Evolutionary conservation across 2,329 filamentous ascomycete species (phyloP), one percentile per base, ranked within the genome.

Genomic region (Colletotrichum truncatum): DNA sequence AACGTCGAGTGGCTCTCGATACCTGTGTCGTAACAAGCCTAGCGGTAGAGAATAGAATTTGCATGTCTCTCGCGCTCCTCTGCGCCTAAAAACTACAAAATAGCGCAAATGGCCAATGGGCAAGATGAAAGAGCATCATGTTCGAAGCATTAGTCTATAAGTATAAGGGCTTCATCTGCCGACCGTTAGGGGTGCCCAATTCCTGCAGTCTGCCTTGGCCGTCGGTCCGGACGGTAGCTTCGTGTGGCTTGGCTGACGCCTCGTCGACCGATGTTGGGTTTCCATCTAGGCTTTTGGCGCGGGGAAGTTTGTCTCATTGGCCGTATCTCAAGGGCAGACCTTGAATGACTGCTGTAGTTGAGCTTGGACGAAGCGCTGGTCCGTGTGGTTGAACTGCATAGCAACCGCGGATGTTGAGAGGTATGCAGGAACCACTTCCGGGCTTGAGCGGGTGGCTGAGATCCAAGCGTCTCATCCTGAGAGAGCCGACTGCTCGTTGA

Each of bases 211-310:
- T 28, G 18, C 25, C 43, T 46, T 46, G 43, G 43, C 46, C 25
- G 14, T 49, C 0, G 1, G 3, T 4, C 45, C 10, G 53, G 21
- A 12, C 3, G 10, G 28, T 25, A 46, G 53, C 38, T 23, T 60
- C 30, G 38, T 38, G 61, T 34, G 56, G 56, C 56, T 61, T 61
- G 62, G 56, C 62, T 53, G 54, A 64, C 61, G 55, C 45, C 61
- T 53, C 18, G 10, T 64, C 39, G 54, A 53, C 52, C 61, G 46
- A 25, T 36, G 30, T 64, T 60, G 55, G 52, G 36, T 64, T 64
- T 64, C 32, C 28, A 12, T 46, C 60, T 26, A 53, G 39, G 21
- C 21, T 30, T 18, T 11, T 7, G 18, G 38, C 41, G 54, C 39
- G 54, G 54, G 54, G 54, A 53, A 57, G 30, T 46, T 6, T 11